Conservation (phyloP, 371 early-diverging fungal species). For the Zychaea mexicana region DNA sequence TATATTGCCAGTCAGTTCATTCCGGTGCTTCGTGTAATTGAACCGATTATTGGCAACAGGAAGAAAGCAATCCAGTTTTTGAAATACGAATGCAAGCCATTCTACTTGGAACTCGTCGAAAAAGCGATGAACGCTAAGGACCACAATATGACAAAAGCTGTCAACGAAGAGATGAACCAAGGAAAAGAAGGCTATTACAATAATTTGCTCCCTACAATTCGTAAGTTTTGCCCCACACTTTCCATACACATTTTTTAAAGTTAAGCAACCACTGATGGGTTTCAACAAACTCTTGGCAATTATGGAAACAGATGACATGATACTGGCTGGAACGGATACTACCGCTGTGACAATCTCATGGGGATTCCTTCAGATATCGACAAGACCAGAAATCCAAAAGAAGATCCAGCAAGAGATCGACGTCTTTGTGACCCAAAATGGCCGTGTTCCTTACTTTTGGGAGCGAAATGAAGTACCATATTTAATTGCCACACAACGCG, state of each 20-base stretch:
- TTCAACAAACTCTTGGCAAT: background rate
- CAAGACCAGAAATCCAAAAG: constrained; percentile 19
- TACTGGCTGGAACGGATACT: constrained; percentile 13
- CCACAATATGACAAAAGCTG: background rate
- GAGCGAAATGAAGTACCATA: constrained; percentile 22
- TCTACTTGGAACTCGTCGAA: background rate
- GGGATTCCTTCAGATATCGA: constrained; percentile 7
- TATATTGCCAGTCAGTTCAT: background rate
- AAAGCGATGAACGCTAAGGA: background rate
- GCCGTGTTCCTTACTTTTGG: constrained; percentile 19
- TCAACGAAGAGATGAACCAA: constrained; percentile 2
- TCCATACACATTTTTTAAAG: background rate
- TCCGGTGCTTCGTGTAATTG: background rate
- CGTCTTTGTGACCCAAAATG: constrained; percentile 12
- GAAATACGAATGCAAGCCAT: background rate
- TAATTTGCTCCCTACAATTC: background rate
- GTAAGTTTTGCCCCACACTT: background rate
- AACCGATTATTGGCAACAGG: background rate
- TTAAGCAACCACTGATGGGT: background rate
- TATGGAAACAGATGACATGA: constrained; percentile 7
- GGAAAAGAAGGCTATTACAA: background rate
- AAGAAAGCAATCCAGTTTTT: background rate
- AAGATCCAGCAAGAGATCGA: constrained; percentile 12
- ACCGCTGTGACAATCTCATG: constrained; percentile 11
- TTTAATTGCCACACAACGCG: constrained; percentile 24